These are phyloP conservation scores for Fraxinus angustifolia DNA, from an alignment of 305 asterid species.

Conservation along the genomic window DNA sequence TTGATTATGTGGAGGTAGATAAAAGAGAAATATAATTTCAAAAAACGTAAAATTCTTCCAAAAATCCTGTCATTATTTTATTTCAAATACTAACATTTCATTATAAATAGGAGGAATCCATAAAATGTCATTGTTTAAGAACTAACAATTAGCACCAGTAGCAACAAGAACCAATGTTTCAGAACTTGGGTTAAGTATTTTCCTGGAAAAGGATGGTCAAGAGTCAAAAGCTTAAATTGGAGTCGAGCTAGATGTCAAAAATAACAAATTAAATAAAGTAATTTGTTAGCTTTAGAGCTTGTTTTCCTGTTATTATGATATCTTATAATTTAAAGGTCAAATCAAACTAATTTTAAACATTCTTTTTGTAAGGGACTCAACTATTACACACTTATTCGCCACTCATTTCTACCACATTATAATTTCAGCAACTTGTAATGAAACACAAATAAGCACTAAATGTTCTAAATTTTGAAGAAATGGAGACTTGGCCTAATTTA, in stretches of 20 bases:
- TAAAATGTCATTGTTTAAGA: not conserved
- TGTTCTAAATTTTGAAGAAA: not conserved
- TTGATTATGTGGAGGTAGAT: not conserved
- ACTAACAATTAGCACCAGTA: not conserved
- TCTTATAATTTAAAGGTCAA: no score
- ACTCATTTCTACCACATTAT: no score
- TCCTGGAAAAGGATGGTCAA: not conserved
- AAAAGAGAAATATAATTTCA: not conserved
- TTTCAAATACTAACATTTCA: not conserved
- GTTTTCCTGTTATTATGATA: no score
- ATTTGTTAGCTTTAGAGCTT: not conserved
- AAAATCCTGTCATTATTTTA: not conserved
- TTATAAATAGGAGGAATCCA: not conserved
- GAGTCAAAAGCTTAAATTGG: not conserved
- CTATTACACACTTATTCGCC: no score
- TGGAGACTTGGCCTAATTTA: not conserved
- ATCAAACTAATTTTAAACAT: no score
- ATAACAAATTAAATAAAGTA: no score
- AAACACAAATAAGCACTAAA: no score
- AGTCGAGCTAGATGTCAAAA: no score
- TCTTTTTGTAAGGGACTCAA: no score
- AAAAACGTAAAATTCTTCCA: not conserved
- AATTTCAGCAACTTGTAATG: no score
- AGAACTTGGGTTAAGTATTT: not conserved
- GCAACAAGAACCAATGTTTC: not conserved